These are phyloP conservation scores for Didymellaceae sp. DNA, from an alignment of 2,329 filamentous ascomycete species.

Conservation along the genomic window DNA sequence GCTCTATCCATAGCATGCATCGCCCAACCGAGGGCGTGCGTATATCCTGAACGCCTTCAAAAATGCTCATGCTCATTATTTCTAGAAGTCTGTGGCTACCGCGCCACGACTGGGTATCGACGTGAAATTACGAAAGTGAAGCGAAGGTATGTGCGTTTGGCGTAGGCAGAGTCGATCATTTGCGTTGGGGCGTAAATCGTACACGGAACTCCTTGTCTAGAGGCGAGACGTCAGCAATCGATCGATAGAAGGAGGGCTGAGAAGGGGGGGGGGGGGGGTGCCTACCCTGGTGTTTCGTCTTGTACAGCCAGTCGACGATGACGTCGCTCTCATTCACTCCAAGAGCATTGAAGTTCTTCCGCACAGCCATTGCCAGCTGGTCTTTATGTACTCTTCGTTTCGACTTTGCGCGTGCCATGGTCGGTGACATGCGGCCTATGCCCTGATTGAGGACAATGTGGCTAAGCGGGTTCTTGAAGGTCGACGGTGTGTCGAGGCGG, in stretches of 20 bases:
- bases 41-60: conserved; percentile 35
- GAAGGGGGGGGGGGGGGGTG: too few relatives aligned
- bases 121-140: conserved; percentile 41
- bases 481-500: conserved; percentile 71
- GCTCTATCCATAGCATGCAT: conserved; percentile 12
- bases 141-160: conserved; percentile 16
- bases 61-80: conserved; percentile 44
- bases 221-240: conserved; percentile 11
- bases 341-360: conserved; percentile 83
- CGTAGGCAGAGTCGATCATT: conserved; percentile 28
- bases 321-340: conserved; percentile 83
- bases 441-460: conserved; percentile 61
- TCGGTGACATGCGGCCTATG: conserved; percentile 76
- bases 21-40: conserved; percentile 11
- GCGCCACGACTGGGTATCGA: conserved; percentile 44
- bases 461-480: conserved; percentile 64
- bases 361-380: conserved; percentile 72
- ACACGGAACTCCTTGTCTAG: conserved; percentile 57
- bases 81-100: conserved; percentile 30
- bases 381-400: conserved; percentile 74
- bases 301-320: conserved; percentile 80
- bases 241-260: too few relatives aligned
- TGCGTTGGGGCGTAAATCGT: conserved; percentile 51
- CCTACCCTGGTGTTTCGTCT: conserved; percentile 65
- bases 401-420: conserved; percentile 71